phyloP scores from a whole-genome alignment of 768 basidiomycete species.

The Phlebiopsis flavidoalba region DNA sequence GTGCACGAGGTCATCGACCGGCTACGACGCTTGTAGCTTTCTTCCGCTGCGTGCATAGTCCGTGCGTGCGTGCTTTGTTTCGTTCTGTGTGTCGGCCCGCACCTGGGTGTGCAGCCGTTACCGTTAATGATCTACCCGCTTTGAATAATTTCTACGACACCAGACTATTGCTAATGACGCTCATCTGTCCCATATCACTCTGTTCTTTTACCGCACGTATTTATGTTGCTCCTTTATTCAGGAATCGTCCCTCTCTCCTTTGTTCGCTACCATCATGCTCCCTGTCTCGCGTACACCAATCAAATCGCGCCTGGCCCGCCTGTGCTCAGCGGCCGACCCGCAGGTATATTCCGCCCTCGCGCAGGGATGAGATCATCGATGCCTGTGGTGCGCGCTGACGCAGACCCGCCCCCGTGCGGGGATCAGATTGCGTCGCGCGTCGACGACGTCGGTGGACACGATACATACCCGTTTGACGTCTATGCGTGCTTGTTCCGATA shows the following conservation, averaged over 20 bases:
- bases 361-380: neutral
- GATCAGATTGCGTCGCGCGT: neutral
- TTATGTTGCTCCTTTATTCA: neutral
- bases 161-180: neutral
- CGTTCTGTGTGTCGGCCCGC: too few relatives aligned
- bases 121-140: neutral
- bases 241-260: neutral
- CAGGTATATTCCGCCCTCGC: neutral
- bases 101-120: neutral
- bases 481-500: neutral
- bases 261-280: neutral
- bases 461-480: neutral
- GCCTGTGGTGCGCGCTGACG: neutral
- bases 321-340: too few relatives aligned
- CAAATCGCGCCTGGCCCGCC: neutral
- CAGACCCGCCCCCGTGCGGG: neutral
- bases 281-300: neutral
- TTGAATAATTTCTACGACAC: neutral
- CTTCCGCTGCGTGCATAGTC: too few relatives aligned
- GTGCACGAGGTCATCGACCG: constrained; percentile 13
- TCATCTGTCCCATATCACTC: neutral
- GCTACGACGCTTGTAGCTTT: constrained; percentile 10
- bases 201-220: neutral
- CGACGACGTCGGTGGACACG: neutral
- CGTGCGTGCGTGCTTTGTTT: neutral